phyloP scores from a whole-genome alignment of 2,329 filamentous ascomycete species.

The Phoma sp. region DNA sequence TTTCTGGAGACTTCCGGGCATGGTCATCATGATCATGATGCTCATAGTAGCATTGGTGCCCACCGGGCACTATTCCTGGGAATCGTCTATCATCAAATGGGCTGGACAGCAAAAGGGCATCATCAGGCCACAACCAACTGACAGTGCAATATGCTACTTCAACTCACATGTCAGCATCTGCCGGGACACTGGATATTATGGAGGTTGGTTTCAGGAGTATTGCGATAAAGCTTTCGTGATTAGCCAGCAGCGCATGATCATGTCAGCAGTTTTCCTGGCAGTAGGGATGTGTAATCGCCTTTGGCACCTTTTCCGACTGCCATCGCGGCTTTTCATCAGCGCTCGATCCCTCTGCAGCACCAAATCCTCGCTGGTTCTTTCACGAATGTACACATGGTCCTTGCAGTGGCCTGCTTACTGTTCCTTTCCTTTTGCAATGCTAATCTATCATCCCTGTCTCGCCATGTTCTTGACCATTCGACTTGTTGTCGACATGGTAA shows the following conservation, averaged over 20 bases:
- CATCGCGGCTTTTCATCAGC: background rate
- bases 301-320: slow-evolving; percentile 4
- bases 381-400: background rate
- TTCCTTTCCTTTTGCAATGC: background rate
- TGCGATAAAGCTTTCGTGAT: slow-evolving; percentile 1
- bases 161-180: background rate
- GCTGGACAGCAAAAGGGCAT: background rate
- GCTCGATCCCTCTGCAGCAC: slow-evolving; percentile 1
- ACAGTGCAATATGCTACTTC: slow-evolving; percentile 4
- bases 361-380: background rate
- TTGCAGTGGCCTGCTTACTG: background rate
- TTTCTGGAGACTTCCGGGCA: slow-evolving; percentile 16
- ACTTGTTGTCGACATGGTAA: slow-evolving; percentile 5
- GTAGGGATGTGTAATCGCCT: slow-evolving; percentile 13
- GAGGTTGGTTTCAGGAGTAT: background rate
- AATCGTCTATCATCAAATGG: background rate
- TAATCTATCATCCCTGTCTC: slow-evolving; percentile 8
- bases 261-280: slow-evolving; percentile 5
- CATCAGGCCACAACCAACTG: slow-evolving; percentile 3
- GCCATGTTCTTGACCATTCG: background rate
- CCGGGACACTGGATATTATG: no score
- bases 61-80: slow-evolving; percentile 14
- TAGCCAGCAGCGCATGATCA: slow-evolving; percentile 8
- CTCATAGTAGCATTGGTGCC: slow-evolving; percentile 13
- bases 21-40: slow-evolving; percentile 11